Base-by-base conservation (phyloP, 2,329 filamentous ascomycete species). In the Diaporthe sp. region DNA sequence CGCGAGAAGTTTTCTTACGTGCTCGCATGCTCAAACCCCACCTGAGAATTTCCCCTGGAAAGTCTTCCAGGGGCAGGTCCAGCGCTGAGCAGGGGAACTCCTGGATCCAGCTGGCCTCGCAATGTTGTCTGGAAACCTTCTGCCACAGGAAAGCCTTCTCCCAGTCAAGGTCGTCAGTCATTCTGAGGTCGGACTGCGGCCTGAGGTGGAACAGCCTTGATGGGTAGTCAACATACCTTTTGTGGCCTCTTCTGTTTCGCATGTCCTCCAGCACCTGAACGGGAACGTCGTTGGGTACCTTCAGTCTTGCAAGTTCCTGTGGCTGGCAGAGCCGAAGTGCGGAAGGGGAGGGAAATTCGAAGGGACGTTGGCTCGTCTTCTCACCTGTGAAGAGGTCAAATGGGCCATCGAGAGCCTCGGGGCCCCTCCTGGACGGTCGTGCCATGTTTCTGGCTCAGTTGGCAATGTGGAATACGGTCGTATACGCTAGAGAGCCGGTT, bases 141-240 rank as follows among this genome's bases (percentile, higher is more conserved):
- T 74, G 75, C 57, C 60, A 61, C n/a, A 76, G 71, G 39, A 71
- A 68, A 2, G 37, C 31, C 6, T 58, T 44, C 49, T 74, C 75
- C 75, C 75, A 74, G 15, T 68, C 31, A 0, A 67, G 5, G 4
- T 44, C 19, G 9, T 37, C 17, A 25, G 51, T 25, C 8, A 31
- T 57, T 8, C 1, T 12, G n/a, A 44, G 12, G 10, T 57, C 34
- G 7, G 34, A 31, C 5, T 68, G 72, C 8, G 60, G 46, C 10
- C 31, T 62, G 37, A 74, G 75, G 31, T 76, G 75, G 58, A 71
- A 61, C 42, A 74, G 39, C 3, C 75, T 73, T 1, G 39, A 22
- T 8, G 75, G 75, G 17, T 75, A 65, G 51, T 76, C 44, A 49
- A 75, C 37, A 10, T 60, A 68, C 67, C 39, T 19, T 9, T n/a